phyloP scores from a whole-genome alignment of 306 rosid genomes.

The Lathyrus tuberosus region DNA sequence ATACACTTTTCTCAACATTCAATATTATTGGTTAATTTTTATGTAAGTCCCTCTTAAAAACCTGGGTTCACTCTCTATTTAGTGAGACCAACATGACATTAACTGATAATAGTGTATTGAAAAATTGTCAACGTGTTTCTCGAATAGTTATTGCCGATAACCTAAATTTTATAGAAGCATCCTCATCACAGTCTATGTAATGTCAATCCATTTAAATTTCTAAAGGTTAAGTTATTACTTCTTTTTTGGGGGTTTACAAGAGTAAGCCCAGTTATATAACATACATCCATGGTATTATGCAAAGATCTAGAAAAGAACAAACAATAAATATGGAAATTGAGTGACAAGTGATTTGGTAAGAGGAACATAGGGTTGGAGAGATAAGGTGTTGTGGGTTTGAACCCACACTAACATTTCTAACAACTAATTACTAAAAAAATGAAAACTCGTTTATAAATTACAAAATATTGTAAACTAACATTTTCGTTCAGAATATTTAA shows the following conservation, averaged over 20 bases:
- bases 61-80: slow-evolving; percentile 2
- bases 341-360: neutral
- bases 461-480: too few species aligned
- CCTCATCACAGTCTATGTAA: neutral
- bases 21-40: slow-evolving; percentile 3
- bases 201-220: slow-evolving; percentile 2
- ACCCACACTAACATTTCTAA: slow-evolving; percentile 2
- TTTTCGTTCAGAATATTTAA: neutral
- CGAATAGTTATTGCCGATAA: neutral
- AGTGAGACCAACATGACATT: slow-evolving; percentile 14
- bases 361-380: neutral
- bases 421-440: neutral
- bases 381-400: neutral
- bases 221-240: slow-evolving; percentile 7
- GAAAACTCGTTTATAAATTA: neutral
- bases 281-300: neutral
- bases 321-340: neutral
- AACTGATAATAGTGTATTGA: slow-evolving; percentile 1
- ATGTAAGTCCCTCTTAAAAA: neutral
- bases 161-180: slow-evolving; percentile 3
- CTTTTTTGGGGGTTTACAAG: neutral
- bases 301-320: slow-evolving; percentile 19
- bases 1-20: neutral
- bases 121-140: neutral
- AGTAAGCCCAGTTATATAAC: slow-evolving; percentile 15